Conservation (phyloP, 306 rosid species). For the Prunus mongolica region DNA sequence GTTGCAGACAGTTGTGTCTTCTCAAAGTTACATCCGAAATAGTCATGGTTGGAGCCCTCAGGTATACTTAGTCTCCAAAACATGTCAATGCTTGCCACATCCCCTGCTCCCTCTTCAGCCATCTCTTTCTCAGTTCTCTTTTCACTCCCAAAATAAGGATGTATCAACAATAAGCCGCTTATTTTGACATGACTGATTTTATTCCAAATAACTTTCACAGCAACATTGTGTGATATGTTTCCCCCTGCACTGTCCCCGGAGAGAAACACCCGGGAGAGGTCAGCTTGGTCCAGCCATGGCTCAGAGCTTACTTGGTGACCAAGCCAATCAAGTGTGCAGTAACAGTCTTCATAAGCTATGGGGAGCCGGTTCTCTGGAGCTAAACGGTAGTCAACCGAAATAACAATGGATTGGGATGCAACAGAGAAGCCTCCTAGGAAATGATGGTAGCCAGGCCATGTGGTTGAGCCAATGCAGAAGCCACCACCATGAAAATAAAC, state of each 20-base stretch:
- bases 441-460: constrained; percentile 72
- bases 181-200: constrained; percentile 26
- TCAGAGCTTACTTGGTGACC: constrained; percentile 35
- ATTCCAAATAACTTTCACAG: constrained; percentile 33
- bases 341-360: constrained; percentile 65
- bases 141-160: constrained; percentile 90
- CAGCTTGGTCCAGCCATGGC: constrained; percentile 50
- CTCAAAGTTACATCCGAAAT: constrained; percentile 64
- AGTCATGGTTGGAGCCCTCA: constrained; percentile 41
- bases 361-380: constrained; percentile 84
- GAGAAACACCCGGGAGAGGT: constrained; percentile 60
- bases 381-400: constrained; percentile 75
- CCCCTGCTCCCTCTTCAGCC: constrained; percentile 18
- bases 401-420: constrained; percentile 43
- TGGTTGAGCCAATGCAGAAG: constrained; percentile 85
- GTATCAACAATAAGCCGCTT: constrained; percentile 56
- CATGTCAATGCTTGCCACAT: constrained; percentile 43
- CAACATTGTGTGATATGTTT: constrained; percentile 68
- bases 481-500: constrained; percentile 94
- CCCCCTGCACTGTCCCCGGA: constrained; percentile 96
- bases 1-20: constrained; percentile 21
- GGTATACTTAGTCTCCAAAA: constrained; percentile 76
- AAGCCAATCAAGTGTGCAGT: constrained; percentile 62
- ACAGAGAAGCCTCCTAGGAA: constrained; percentile 60
- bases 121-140: constrained; percentile 53